Base-by-base conservation (phyloP, 495 filamentous ascomycete species). In the Lentithecium fluviatile region DNA sequence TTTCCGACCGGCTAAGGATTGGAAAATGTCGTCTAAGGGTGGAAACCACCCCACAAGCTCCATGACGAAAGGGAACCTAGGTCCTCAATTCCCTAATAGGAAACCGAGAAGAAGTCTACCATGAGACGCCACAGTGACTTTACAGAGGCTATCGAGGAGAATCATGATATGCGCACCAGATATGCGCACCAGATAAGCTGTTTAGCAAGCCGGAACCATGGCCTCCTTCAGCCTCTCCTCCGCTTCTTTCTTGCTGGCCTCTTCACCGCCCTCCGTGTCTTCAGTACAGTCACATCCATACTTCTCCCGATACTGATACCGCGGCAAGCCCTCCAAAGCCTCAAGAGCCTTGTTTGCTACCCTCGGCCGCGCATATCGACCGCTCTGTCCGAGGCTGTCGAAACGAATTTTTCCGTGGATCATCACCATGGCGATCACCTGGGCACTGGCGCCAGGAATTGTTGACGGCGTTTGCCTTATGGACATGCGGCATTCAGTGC, bases 391-490 rank as follows among this genome's bases (percentile, higher is more conserved):
- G 37, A 77, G 76, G 0, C 80, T 85, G 52, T 87, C 78, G 0
- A 83, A 84, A 34, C 90, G 69, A 48, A 89, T 78, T 40, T 81
- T 65, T 42, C 83, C 80, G 67, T 98, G 94, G 6, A 97, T 80
- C 68, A 93, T 77, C 19, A 97, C 79, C 2, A 83, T 90, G 1
- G 88, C 88, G 3, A 92, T 76, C 13, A 91, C 76, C 52, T 77
- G 58, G 0, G 13, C 72, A 5, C 73, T 70, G 13, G 75, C 73
- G 0, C 76, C 74, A 20, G 76, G 74, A 56, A 80, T 79, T 15
- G 74, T 66, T 10, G 70, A 63, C 0, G 78, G 76, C 10, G 82
- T 60, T 32, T 83, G 76, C 13, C 74, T 75, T 0, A 82, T 72
- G 63, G 83, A 80, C 13, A 88, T 59, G 29, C 80, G 79, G 62